Evolutionary conservation across 2,329 filamentous ascomycete species (phyloP).

Genomic region (Ascochyta rabiei): DNA sequence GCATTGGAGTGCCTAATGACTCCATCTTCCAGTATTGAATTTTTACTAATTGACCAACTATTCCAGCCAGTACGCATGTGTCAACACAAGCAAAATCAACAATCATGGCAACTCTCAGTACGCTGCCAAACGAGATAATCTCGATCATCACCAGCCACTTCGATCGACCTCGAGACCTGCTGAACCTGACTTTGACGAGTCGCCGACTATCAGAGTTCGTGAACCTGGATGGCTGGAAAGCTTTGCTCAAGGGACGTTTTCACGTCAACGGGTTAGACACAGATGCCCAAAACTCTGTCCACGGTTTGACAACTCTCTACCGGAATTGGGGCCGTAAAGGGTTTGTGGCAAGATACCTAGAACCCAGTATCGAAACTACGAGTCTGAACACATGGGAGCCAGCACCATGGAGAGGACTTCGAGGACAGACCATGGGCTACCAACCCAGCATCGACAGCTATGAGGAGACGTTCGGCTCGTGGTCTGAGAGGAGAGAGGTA

Average conservation of each 20-base stretch:
- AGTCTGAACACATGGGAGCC: slow-evolving; percentile 43
- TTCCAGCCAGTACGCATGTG: neutral
- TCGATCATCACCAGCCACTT: slow-evolving; percentile 39
- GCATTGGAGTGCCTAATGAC: slow-evolving; percentile 8
- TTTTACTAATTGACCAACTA: neutral
- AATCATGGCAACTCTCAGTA: slow-evolving; percentile 31
- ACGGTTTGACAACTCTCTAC: slow-evolving; percentile 61
- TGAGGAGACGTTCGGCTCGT: slow-evolving; percentile 53
- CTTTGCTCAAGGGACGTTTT: slow-evolving; percentile 41
- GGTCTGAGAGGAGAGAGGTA: slow-evolving; percentile 58
- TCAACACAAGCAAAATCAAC: neutral
- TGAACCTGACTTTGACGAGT: slow-evolving; percentile 32
- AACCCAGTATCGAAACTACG: slow-evolving; percentile 49
- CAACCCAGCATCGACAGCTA: slow-evolving; percentile 64
- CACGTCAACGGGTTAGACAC: slow-evolving; percentile 27
- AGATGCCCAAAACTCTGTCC: slow-evolving; percentile 50
- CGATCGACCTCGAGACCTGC: slow-evolving; percentile 35
- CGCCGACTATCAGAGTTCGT: slow-evolving; percentile 33
- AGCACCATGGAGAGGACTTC: slow-evolving; percentile 50
- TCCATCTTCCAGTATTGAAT: neutral
- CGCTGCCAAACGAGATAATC: slow-evolving; percentile 43
- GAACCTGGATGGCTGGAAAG: slow-evolving; percentile 44
- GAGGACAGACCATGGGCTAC: slow-evolving; percentile 63
- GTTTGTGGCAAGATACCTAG: slow-evolving; percentile 60
- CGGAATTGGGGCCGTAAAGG: slow-evolving; percentile 63